phyloP scores from a whole-genome alignment of 2,329 filamentous ascomycete species.

The Aspergillus aculeatus region DNA sequence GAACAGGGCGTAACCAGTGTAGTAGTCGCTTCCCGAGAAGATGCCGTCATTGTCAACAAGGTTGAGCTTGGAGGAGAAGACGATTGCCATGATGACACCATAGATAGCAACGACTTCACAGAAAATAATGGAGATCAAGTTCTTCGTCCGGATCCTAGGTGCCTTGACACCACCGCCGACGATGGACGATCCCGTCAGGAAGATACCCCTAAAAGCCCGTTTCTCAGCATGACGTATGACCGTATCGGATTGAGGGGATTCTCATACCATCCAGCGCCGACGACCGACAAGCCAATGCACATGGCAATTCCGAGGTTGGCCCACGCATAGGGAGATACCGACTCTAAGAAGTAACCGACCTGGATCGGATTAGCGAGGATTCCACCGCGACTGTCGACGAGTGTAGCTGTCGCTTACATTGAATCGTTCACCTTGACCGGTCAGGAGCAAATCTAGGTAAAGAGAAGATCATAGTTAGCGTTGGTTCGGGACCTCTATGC shows the following conservation, averaged over 20 bases:
- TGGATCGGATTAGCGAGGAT: slow-evolving; percentile 40
- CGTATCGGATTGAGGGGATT: neutral
- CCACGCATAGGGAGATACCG: slow-evolving; percentile 92
- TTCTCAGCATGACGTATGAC: slow-evolving; percentile 5
- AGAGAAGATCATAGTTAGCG: slow-evolving; percentile 20
- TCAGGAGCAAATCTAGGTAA: slow-evolving; percentile 90
- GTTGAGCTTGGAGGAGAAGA: slow-evolving; percentile 87
- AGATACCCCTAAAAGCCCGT: slow-evolving; percentile 75
- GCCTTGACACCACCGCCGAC: slow-evolving; percentile 95
- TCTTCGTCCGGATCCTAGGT: slow-evolving; percentile 97
- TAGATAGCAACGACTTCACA: slow-evolving; percentile 99
- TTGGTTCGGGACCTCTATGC: slow-evolving; percentile 7
- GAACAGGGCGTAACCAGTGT: slow-evolving; percentile 92
- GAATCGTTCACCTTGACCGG: slow-evolving; percentile 91
- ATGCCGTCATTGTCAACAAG: slow-evolving; percentile 63
- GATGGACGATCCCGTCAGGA: slow-evolving; percentile 97
- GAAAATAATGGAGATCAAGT: slow-evolving; percentile 99
- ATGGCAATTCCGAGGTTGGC: slow-evolving; percentile 85
- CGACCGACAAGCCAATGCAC: slow-evolving; percentile 93
- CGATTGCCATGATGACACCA: slow-evolving; percentile 99
- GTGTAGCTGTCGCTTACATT: slow-evolving; percentile 62
- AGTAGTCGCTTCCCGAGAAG: slow-evolving; percentile 77
- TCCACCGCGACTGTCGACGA: neutral
- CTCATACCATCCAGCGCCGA: slow-evolving; percentile 89
- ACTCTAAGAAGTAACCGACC: slow-evolving; percentile 92